Evolutionary conservation across 805 yeast genomes (phyloP), one percentile per base, ranked within the genome.

Genomic region (Kregervanrija delftensis): DNA sequence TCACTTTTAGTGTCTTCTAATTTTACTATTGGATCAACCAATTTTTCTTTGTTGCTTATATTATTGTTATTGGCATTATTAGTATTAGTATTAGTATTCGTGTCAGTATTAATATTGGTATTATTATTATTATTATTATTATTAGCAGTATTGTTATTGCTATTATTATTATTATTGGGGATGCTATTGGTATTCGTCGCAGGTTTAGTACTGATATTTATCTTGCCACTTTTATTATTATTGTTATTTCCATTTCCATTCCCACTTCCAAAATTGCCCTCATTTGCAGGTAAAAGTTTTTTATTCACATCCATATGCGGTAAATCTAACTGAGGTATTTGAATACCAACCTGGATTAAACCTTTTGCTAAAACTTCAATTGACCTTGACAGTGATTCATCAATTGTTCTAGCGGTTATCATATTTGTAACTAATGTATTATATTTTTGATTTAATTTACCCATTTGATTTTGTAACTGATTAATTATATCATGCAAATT

Each of bases 361-460:
- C 77, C 66, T 41, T 69, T 68, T 22, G 76, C 68, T 31, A 85
- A 59, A 1, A 72, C 56, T 35, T 70, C 70, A 51, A 85, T 69
- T 40, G 81, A 72, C 35, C 71, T 66, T 42, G 74, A 69, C 51
- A 76, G 72, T 35, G 81, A 67, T 52, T 82, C 87, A 57, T 80
- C 77, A 10, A 72, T 66, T 13, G 72, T 67, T 52, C 79, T 79
- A 48, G 81, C 63, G 0, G 79, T 67, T 11, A 83, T 69, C 40
- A 83, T 61, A 48, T 79, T 74, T 43, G 82, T 85, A 35, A 84
- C 68, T 13, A 84, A 69, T 1, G 83, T 76, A 49, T 81, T 79
- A 55, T 82, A 83, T 57, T 81, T 81, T 15, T 74, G 69, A 38
- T 75, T 71, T 49, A 81, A 56, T 4, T 66, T 54, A 35, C 68